phyloP scores from a whole-genome alignment of 75 land plant species.

The Sequoia sempervirens region DNA sequence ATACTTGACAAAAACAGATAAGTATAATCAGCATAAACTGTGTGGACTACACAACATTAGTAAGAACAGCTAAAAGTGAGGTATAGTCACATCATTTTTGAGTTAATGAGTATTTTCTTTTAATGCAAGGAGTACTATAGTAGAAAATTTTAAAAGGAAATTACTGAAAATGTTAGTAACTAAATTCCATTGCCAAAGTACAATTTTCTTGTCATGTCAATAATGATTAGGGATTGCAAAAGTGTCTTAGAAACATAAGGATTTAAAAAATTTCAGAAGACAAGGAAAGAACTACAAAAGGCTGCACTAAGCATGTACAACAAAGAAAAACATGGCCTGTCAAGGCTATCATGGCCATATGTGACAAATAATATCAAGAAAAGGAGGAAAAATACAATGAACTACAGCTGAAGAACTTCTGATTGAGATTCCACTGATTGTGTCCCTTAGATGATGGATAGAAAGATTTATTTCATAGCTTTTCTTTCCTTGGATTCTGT shows the following conservation, averaged over 20 bases:
- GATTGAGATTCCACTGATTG: background rate
- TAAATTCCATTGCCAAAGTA: background rate
- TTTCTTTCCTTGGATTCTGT: background rate
- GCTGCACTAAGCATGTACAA: background rate
- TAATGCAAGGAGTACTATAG: too few species aligned
- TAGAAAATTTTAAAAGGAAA: too few species aligned
- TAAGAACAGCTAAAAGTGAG: too few species aligned
- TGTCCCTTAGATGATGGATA: background rate
- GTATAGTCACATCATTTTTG: too few species aligned
- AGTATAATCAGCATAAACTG: too few species aligned
- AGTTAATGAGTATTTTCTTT: too few species aligned
- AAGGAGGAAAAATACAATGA: background rate
- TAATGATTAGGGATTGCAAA: background rate
- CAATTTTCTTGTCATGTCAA: background rate
- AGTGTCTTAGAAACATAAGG: background rate
- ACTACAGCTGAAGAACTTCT: background rate
- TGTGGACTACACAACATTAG: too few species aligned
- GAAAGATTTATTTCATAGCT: background rate
- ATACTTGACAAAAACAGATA: background rate
- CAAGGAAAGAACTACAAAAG: background rate
- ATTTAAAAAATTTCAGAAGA: background rate
- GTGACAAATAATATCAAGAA: background rate
- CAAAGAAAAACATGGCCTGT: background rate
- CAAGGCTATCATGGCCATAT: background rate
- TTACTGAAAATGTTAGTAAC: too few species aligned